Evolutionary conservation across 495 filamentous ascomycete species (phyloP).

Genomic region (Podospora australis): DNA sequence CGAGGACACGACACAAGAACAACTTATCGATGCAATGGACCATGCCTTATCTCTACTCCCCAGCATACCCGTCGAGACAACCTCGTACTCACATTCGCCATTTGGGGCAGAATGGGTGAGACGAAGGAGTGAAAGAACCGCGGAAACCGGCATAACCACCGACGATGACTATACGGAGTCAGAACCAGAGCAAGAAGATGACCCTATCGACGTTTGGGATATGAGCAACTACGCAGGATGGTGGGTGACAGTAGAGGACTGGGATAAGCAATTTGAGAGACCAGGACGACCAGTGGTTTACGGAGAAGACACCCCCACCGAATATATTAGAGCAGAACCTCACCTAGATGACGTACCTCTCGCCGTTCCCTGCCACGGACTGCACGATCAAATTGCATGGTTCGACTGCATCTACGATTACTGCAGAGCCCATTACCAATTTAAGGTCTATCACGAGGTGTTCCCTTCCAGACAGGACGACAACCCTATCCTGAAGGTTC

Average conservation of each 20-base stretch:
- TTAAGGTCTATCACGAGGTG: not conserved
- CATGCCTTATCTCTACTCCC: not conserved
- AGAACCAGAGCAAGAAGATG: too few species aligned
- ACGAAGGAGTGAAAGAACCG: too few species aligned
- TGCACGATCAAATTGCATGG: not conserved
- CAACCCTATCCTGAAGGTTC: not conserved
- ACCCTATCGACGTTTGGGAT: not conserved
- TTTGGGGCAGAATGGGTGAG: too few species aligned
- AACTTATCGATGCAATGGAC: not conserved
- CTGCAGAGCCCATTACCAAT: not conserved
- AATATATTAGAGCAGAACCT: not conserved
- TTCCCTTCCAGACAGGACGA: not conserved
- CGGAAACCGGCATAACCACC: too few species aligned
- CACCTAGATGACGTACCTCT: too few species aligned
- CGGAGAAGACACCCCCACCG: not conserved
- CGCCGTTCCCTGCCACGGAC: not conserved
- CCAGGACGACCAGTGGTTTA: not conserved
- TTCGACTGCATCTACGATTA: not conserved
- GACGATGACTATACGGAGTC: too few species aligned
- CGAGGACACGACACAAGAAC: not conserved
- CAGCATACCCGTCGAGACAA: not conserved
- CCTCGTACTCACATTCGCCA: too few species aligned
- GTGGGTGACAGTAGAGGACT: not conserved
- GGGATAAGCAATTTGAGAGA: too few species aligned
- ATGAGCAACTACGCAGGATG: not conserved